These are phyloP conservation scores for Vitis hybrid DNA, from an alignment of 177 flowering plant species.

Conservation along the genomic window DNA sequence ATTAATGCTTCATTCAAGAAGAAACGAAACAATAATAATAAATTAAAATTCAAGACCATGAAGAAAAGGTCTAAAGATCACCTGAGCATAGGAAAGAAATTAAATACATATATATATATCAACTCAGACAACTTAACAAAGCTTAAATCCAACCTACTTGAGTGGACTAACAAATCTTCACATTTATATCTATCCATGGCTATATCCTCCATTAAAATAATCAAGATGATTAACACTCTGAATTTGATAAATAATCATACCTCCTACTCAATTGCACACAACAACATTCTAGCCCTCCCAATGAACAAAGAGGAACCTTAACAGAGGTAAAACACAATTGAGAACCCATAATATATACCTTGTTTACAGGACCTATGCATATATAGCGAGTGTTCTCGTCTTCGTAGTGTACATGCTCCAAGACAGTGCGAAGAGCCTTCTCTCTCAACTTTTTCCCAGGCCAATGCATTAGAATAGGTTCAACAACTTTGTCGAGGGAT, in stretches of 20 bases:
- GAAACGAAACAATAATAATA: no score
- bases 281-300: neutral
- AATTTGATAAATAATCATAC: neutral
- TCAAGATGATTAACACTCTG: no score
- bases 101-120: no score
- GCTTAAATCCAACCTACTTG: no score
- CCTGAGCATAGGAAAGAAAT: no score
- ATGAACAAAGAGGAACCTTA: neutral
- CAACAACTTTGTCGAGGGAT: slow-evolving; percentile 34
- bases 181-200: no score
- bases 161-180: no score
- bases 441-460: slow-evolving; percentile 42
- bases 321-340: neutral
- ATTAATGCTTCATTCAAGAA: no score
- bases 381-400: slow-evolving; percentile 24
- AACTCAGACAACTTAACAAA: no score
- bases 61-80: no score
- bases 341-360: slow-evolving; percentile 24
- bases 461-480: slow-evolving; percentile 46
- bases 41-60: no score
- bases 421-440: slow-evolving; percentile 29
- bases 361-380: slow-evolving; percentile 41
- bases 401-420: slow-evolving; percentile 41
- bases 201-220: no score
- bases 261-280: neutral